These are phyloP conservation scores for Aspergillus bertholletiae DNA, from an alignment of 495 filamentous ascomycete genomes.

Conservation along the genomic window DNA sequence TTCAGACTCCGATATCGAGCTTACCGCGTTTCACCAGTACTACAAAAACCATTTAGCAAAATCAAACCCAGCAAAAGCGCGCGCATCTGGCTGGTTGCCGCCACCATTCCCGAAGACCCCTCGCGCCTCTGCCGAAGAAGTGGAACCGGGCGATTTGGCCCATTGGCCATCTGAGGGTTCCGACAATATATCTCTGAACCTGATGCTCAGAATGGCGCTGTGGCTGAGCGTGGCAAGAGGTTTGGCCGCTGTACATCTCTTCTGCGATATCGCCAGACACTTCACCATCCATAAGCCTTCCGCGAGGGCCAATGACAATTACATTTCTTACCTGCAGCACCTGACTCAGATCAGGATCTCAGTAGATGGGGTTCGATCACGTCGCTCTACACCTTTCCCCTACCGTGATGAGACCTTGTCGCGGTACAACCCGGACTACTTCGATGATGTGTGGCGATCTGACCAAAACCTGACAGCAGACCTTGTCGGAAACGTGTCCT, in stretches of 20 bases:
- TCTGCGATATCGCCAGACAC: constrained; percentile 19
- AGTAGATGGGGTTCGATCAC: constrained; percentile 3
- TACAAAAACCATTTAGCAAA: constrained; percentile 26
- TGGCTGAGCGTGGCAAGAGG: constrained; percentile 27
- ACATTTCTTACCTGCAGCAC: constrained; percentile 13
- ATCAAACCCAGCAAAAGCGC: constrained; percentile 13
- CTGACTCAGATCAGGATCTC: constrained; percentile 15
- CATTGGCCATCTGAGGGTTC: constrained; percentile 9
- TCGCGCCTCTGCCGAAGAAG: constrained; percentile 4
- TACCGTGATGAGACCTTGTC: constrained; percentile 1
- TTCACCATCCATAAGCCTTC: constrained; percentile 12
- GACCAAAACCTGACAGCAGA: constrained; percentile 6
- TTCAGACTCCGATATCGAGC: constrained; percentile 54
- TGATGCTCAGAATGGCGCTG: constrained; percentile 21
- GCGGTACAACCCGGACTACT: constrained; percentile 15
- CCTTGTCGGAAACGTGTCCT: constrained; percentile 6
- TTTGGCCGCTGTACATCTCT: constrained; percentile 25
- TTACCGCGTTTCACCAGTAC: constrained; percentile 52
- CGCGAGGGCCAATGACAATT: neutral
- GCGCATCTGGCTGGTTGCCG: constrained; percentile 17
- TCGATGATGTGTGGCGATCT: constrained; percentile 15
- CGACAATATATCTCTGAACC: neutral
- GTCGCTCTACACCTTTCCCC: constrained; percentile 1
- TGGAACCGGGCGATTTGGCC: constrained; percentile 8
- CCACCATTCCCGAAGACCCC: constrained; percentile 8